Percentiles rank a stretch among this genome's conserved stretches.
These are phyloP conservation scores for Cutaneotrichosporon sp. DNA, from an alignment of 1,284 basidiomycete genomes.

Conservation along the genomic window DNA sequence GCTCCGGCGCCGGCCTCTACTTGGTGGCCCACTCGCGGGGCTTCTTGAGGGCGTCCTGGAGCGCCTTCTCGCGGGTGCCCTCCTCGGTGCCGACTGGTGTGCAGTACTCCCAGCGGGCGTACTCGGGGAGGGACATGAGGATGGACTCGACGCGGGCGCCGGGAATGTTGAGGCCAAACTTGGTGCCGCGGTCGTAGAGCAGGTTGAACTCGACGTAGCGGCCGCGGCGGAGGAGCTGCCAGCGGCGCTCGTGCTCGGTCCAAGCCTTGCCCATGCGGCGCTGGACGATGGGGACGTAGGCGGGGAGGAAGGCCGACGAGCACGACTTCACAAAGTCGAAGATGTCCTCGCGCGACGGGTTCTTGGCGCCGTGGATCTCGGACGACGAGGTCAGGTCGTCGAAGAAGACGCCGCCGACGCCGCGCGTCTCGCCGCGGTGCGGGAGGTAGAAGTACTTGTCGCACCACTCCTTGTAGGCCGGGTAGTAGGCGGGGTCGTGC, in stretches of 20 bases:
- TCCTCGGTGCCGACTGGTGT: constrained; percentile 69
- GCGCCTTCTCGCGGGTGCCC: constrained; percentile 69
- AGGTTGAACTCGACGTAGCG: constrained; percentile 95
- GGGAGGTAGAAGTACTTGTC: constrained; percentile 95
- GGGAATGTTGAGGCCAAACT: constrained; percentile 85
- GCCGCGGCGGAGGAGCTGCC: constrained; percentile 87
- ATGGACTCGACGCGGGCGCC: constrained; percentile 92
- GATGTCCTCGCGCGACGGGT: constrained; percentile 62
- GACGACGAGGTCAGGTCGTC: constrained; percentile 69
- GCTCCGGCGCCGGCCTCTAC: no score
- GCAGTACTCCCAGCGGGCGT: constrained; percentile 93
- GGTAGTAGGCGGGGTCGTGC: constrained; percentile 71
- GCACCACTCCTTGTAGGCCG: constrained; percentile 91
- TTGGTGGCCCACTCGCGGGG: constrained; percentile 67
- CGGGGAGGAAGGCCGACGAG: constrained; percentile 79
- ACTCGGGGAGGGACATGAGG: constrained; percentile 84
- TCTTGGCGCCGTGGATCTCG: constrained; percentile 37
- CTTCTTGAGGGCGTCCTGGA: constrained; percentile 68
- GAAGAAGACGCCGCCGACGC: constrained; percentile 95
- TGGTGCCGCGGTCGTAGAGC: constrained; percentile 69
- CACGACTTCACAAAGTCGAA: constrained; percentile 68
- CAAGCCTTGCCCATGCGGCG: constrained; percentile 60
- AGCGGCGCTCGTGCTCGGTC: constrained; percentile 68
- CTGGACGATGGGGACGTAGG: constrained; percentile 80
- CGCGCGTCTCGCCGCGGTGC: constrained; percentile 87